phyloP scores from a whole-genome alignment of 129 eudicot species.

The Daucus carota region DNA sequence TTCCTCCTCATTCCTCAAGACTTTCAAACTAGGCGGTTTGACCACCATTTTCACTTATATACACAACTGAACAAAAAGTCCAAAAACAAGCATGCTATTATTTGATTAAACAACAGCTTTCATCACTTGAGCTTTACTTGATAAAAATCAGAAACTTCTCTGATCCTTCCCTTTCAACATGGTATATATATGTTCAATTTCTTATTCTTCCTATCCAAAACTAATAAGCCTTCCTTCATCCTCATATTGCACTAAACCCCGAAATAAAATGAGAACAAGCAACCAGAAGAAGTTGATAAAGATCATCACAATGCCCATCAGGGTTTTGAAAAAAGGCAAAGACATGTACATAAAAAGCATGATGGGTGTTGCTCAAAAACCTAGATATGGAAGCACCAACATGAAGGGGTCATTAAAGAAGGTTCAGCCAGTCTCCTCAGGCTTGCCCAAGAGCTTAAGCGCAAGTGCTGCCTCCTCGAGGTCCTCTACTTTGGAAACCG shows the following conservation, averaged over 20 bases:
- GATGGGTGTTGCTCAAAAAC: background rate
- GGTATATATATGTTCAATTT: background rate
- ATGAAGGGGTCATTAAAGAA: background rate
- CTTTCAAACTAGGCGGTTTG: background rate
- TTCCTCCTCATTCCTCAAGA: background rate
- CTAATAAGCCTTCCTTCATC: background rate
- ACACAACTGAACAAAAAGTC: background rate
- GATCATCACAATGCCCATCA: constrained; percentile 12
- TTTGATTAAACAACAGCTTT: background rate
- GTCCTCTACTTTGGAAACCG: background rate
- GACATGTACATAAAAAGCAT: constrained; percentile 12
- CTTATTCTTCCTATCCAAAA: background rate
- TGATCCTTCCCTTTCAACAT: background rate
- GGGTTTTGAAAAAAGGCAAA: constrained; percentile 9
- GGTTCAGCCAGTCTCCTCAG: background rate
- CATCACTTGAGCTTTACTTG: background rate
- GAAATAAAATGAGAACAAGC: constrained; percentile 8
- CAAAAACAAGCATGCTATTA: background rate
- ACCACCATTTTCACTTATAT: background rate
- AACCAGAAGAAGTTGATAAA: constrained; percentile 13
- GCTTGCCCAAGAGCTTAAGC: constrained; percentile 19
- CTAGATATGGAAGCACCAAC: background rate
- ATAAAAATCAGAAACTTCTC: background rate
- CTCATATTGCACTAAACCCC: background rate
- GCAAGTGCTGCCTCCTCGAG: background rate